Conservation (phyloP, 2,329 filamentous ascomycete genomes). For the Colletotrichum liaoningense region DNA sequence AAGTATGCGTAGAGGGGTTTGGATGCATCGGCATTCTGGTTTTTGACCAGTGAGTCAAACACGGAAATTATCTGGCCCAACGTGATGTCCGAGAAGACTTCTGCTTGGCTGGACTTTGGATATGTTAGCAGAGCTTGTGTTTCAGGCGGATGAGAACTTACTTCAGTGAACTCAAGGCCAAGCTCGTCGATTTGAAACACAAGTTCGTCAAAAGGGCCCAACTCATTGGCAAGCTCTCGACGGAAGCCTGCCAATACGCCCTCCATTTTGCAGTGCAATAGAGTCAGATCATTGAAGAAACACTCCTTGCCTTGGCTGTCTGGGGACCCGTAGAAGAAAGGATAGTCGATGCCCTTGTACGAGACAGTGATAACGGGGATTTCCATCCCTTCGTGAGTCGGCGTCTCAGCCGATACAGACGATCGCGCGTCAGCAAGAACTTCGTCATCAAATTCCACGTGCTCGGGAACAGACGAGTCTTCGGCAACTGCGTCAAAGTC, state of each 20-base stretch:
- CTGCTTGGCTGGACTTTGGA: constrained; percentile 48
- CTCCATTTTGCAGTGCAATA: constrained; percentile 57
- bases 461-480: constrained; percentile 15
- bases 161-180: constrained; percentile 64
- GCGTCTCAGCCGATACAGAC: constrained; percentile 23
- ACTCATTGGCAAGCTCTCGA: constrained; percentile 57
- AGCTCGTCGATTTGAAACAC: constrained; percentile 64
- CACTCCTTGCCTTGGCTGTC: constrained; percentile 48
- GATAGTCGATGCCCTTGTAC: constrained; percentile 57
- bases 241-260: constrained; percentile 58
- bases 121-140: constrained; percentile 41
- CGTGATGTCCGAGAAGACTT: constrained; percentile 49
- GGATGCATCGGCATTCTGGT: constrained; percentile 53
- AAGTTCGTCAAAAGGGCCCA: constrained; percentile 59
- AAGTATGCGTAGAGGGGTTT: constrained; percentile 56
- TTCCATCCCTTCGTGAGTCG: constrained; percentile 36
- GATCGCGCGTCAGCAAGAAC: constrained; percentile 26
- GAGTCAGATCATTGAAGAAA: constrained; percentile 57
- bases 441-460: constrained; percentile 26
- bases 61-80: constrained; percentile 55
- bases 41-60: constrained; percentile 56
- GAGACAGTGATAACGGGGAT: constrained; percentile 54
- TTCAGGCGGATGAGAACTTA: constrained; percentile 41
- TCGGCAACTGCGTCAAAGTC: constrained; percentile 25
- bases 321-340: constrained; percentile 47